A percentile compares a stretch with the other conserved stretches of the same genome.
phyloP scores from a whole-genome alignment of 129 eudicot species.

The Flaveria brownii region DNA sequence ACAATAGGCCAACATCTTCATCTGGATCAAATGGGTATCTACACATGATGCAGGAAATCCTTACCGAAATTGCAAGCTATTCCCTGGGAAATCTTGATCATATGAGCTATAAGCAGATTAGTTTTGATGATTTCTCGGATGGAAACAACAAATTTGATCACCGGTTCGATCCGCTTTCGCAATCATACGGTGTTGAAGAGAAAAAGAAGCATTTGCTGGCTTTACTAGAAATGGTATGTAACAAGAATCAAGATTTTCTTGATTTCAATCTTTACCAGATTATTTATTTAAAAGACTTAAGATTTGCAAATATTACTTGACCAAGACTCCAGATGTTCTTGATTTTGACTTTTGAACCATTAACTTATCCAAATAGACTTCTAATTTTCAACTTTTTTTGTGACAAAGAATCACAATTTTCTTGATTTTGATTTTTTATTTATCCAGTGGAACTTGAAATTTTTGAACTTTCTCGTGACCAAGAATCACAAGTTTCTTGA shows the following conservation, averaged over 20 bases:
- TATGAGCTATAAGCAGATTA: slow-evolving; percentile 29
- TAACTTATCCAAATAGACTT: background rate
- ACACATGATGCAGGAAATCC: slow-evolving; percentile 74
- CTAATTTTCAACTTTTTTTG: background rate
- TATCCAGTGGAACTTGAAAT: background rate
- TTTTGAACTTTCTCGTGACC: slow-evolving; percentile 14
- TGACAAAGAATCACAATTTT: background rate
- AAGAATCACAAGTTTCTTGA: slow-evolving; percentile 24
- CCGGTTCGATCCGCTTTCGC: slow-evolving; percentile 19
- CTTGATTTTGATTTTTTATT: background rate
- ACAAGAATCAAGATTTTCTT: slow-evolving; percentile 12
- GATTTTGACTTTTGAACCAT: background rate
- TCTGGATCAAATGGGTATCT: slow-evolving; percentile 56
- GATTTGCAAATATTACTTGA: background rate
- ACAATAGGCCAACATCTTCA: slow-evolving; percentile 37
- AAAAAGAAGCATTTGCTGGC: slow-evolving; percentile 66
- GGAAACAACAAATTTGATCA: slow-evolving; percentile 21
- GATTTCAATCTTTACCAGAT: background rate
- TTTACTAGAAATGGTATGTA: slow-evolving; percentile 64
- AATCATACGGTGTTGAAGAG: slow-evolving; percentile 34
- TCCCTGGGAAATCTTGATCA: slow-evolving; percentile 54
- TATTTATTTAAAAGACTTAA: background rate
- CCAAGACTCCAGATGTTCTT: slow-evolving; percentile 6
- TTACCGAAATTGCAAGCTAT: slow-evolving; percentile 61
- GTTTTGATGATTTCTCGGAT: slow-evolving; percentile 28